phyloP scores from a whole-genome alignment of 2,329 filamentous ascomycete genomes.

The Venturia effusa region DNA sequence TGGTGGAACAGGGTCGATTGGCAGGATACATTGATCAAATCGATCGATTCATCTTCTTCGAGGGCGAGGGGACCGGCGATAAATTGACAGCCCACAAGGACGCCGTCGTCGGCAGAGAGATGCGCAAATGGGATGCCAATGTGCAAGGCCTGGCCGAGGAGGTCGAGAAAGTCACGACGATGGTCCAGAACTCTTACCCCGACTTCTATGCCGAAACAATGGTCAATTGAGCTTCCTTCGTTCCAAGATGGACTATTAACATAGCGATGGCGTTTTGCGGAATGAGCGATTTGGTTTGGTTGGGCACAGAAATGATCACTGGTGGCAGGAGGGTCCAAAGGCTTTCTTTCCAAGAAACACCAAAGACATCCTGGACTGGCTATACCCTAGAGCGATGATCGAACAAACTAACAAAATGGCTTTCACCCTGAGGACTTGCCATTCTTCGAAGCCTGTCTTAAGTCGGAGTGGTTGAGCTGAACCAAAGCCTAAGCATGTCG shows the following conservation, averaged over 20 bases:
- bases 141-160: conserved; percentile 80
- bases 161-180: conserved; percentile 74
- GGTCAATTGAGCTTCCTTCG: conserved; percentile 16
- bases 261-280: conserved; percentile 3
- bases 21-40: conserved; percentile 92
- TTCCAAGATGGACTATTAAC: not conserved
- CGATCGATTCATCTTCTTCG: conserved; percentile 77
- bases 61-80: conserved; percentile 56
- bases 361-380: too few species aligned
- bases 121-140: conserved; percentile 81
- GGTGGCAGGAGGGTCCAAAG: not conserved
- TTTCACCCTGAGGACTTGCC: too few species aligned
- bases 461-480: too few species aligned
- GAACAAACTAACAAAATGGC: too few species aligned
- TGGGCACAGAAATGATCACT: not conserved
- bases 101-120: conserved; percentile 51
- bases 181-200: conserved; percentile 71
- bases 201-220: conserved; percentile 39
- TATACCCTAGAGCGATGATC: too few species aligned
- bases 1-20: conserved; percentile 90
- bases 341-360: too few species aligned
- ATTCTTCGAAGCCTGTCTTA: too few species aligned
- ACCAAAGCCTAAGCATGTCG: too few species aligned
- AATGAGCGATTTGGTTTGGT: not conserved
- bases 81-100: conserved; percentile 57